Evolutionary conservation across 2,329 filamentous ascomycete genomes (phyloP), one percentile per base, ranked within the genome.

Genomic region (Colletotrichum simmondsii): DNA sequence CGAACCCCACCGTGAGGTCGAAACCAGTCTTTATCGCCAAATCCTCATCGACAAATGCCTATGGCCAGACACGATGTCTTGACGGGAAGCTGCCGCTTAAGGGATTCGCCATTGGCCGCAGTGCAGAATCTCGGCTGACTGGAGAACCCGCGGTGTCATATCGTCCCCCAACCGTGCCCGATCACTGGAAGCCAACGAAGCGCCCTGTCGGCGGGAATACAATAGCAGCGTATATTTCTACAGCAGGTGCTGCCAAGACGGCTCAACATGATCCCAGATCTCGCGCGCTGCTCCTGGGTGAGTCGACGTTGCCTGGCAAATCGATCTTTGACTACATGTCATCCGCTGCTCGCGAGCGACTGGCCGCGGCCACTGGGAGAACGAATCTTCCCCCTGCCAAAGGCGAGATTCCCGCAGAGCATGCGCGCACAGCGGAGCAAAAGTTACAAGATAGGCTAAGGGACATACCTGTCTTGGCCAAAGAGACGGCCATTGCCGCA

Each of bases 311-410:
- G 0, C 95, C 95, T 0, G 94, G 95, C 0, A 98, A 98, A 84
- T 98, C 97, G 0, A 92, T 99, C 3, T 99, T 98, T 81, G 95
- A 98, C 82, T 99, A 94, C 81, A 88, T 99, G 75, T 94, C 94
- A 0, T 87, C 94, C 0, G 89, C 93, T 42, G 91, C 94, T 4
- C 91, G 97, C 74, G 92, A 96, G 64, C 91, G 92, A 30, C 88
- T 99, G 57, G 95, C 89, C 3, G 87, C 90, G 12, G 92, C 92
- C 1, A 95, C 94, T 2, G 95, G 95, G 1, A 95, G 92, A 70
- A 83, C 83, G 3, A 90, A 96, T 78, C 88, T 99, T 2, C 97
- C 97, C 0, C 90, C 91, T 8, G 97, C 93, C 0, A 85, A 92
- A 1, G 92, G 94, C 65, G 94, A 98, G 83, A 86, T 93, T 3